These are phyloP conservation scores for Symbiodinium natans DNA, from an alignment of 73 alveolate genomes.

Conservation along the genomic window DNA sequence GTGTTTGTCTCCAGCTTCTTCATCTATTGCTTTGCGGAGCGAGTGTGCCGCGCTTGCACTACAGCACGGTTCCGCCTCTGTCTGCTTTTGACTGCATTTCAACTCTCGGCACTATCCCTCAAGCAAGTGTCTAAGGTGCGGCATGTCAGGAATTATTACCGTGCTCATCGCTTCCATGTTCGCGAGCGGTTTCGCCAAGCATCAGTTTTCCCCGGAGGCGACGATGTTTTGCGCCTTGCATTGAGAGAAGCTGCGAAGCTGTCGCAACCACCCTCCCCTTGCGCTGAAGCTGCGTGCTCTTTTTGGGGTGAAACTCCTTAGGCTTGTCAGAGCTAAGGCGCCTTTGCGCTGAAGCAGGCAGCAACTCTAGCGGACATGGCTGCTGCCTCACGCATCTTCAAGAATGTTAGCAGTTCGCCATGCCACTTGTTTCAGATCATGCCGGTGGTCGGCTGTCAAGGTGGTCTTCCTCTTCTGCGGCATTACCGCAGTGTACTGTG, in stretches of 20 bases:
- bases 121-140: background rate
- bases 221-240: slow-evolving; percentile 57
- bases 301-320: no score
- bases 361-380: slow-evolving; percentile 84
- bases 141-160: slow-evolving; percentile 81
- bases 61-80: background rate
- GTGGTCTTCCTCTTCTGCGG: slow-evolving; percentile 68
- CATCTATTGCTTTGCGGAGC: slow-evolving; percentile 67
- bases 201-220: slow-evolving; percentile 40
- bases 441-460: background rate
- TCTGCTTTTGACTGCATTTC: background rate
- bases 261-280: background rate
- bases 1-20: slow-evolving; percentile 54
- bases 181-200: slow-evolving; percentile 36
- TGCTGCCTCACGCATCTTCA: background rate
- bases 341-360: slow-evolving; percentile 56
- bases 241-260: background rate
- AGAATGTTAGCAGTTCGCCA: no score
- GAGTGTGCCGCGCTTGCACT: slow-evolving; percentile 15
- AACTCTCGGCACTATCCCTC: background rate
- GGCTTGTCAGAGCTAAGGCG: background rate
- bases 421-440: background rate
- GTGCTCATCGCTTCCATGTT: slow-evolving; percentile 71
- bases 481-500: slow-evolving; percentile 64
- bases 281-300: no score